Base-by-base conservation (phyloP, 2,329 filamentous ascomycete species). In the Fonsecaea monophora region DNA sequence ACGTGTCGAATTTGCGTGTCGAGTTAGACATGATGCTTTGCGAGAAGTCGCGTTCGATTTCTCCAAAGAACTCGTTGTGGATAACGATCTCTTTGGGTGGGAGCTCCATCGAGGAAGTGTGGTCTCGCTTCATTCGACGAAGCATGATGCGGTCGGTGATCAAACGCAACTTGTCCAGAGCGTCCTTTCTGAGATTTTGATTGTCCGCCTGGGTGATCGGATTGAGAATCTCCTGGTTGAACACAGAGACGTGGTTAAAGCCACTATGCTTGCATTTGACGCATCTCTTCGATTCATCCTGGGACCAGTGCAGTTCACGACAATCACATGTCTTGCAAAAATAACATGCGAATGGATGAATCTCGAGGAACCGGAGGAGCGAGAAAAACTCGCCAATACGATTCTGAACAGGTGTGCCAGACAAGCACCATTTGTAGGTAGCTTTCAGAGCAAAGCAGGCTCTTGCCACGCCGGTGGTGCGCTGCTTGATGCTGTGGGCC, bases 331-430 rank as follows among this genome's bases (percentile, higher is more conserved):
- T 84, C 76, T 94, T 95, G 84, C 95, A 99, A 71, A 97, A 90
- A 76, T 99, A 99, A 71, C 92, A 93, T 7, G 94, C 90, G 77
- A 97, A 98, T 0, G 94, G 94, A 8, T 86, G 85, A 40, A 97
- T 85, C 76, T 97, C 91, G 35, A 99, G 85, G 78, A 99, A 99
- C 2, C 95, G 90, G 64, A 99, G 84, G 25, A 98, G 83, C 0
- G 94, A 98, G 80, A 98, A 97, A 78, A 97, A 96, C 77, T 98
- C 94, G 74, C 95, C 94, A 71, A 98, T 98, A 61, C 94, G 90
- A 75, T 98, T 99, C 78, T 99, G 95, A 1, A 99, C 87, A 0
- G 95, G 95, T 0, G 95, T 99, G 8, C 95, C 95, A 15, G 92
- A 95, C 66, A 99, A 83, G 76, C 95, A 99, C 92, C 95, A 98